phyloP scores from a whole-genome alignment of 768 basidiomycete species.

The Termitomyces sp. region DNA sequence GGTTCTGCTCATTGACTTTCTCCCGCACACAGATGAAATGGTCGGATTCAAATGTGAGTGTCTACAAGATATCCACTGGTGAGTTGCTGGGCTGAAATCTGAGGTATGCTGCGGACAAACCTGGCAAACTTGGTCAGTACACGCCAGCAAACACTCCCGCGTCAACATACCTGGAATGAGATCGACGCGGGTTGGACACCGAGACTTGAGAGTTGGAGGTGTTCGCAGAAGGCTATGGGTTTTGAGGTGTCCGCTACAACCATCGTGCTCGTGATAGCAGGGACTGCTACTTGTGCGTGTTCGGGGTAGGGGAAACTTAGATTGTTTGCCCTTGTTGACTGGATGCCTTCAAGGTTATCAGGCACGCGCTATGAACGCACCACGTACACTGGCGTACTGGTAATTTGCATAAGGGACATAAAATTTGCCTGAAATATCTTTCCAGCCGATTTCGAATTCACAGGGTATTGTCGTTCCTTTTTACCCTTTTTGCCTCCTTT shows the following conservation, averaged over 20 bases:
- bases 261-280: conserved; percentile 29
- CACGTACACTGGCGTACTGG: too few relatives aligned
- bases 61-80: conserved; percentile 38
- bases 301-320: not conserved
- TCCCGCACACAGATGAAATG: conserved; percentile 98
- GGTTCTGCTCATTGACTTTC: conserved; percentile 91
- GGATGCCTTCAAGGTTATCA: not conserved
- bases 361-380: too few relatives aligned
- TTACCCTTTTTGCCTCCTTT: too few relatives aligned
- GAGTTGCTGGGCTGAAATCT: not conserved
- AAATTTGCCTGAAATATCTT: too few relatives aligned
- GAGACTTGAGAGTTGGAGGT: conserved; percentile 90
- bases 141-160: conserved; percentile 31
- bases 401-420: too few relatives aligned
- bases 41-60: conserved; percentile 94
- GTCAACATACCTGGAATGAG: conserved; percentile 82
- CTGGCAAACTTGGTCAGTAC: conserved; percentile 27
- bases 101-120: conserved; percentile 22
- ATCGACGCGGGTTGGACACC: conserved; percentile 97
- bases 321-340: conserved; percentile 15
- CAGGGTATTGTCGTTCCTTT: too few relatives aligned
- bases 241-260: conserved; percentile 53
- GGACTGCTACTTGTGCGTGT: conserved; percentile 12
- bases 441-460: too few relatives aligned
- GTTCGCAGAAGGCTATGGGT: conserved; percentile 88